Percentiles rank a stretch among this genome's conserved stretches.
Conservation (phyloP, 75 land plant species). For the Cunninghamia lanceolata region DNA sequence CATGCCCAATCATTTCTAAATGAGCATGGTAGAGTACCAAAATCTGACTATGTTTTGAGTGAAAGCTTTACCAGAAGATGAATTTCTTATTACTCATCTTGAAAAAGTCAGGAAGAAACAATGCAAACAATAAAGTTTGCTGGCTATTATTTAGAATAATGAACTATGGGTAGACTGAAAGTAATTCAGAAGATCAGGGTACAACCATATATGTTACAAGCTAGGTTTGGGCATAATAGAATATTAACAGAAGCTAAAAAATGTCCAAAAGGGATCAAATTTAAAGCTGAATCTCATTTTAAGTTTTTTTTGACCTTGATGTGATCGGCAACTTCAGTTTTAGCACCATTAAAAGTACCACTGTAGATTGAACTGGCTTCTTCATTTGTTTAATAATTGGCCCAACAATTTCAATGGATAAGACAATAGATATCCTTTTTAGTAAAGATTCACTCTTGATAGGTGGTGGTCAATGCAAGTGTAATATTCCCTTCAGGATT, state of each 20-base stretch:
- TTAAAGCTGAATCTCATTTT: neutral
- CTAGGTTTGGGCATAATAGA: neutral
- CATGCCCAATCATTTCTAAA: neutral
- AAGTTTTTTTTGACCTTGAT: neutral
- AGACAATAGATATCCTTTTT: no score
- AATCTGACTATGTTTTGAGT: neutral
- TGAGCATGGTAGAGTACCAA: neutral
- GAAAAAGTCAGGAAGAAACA: neutral
- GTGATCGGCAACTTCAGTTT: neutral
- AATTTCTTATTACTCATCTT: neutral
- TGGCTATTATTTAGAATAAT: no score
- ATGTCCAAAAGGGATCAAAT: neutral
- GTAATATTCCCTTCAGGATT: no score
- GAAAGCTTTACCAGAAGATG: neutral
- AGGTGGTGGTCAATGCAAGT: no score
- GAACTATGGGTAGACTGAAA: neutral
- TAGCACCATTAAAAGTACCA: no score
- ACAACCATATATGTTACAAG: neutral
- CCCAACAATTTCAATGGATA: no score
- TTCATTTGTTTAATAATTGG: no score
- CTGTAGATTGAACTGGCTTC: no score
- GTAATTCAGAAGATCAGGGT: neutral
- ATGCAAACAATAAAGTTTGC: no score
- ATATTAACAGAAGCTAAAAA: no score
- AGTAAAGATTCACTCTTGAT: no score